Conservation (phyloP, 2,329 filamentous ascomycete genomes). For the Pestalotiopsis sp. region DNA sequence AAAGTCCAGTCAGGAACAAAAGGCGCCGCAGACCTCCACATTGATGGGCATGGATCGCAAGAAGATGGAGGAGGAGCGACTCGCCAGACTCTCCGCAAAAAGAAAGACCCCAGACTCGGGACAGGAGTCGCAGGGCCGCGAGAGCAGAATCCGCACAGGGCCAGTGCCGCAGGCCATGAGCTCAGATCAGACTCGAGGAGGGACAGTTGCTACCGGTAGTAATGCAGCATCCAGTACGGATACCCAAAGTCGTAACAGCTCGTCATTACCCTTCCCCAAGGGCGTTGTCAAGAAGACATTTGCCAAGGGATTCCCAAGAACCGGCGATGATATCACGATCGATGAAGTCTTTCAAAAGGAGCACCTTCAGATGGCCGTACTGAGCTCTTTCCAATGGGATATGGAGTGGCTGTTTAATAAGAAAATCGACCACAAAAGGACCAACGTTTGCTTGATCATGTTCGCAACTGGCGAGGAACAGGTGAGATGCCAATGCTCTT, state of each 20-base stretch:
- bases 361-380: conserved; percentile 73
- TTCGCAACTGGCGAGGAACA: conserved; percentile 56
- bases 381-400: conserved; percentile 90
- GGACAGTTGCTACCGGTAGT: not conserved
- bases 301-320: conserved; percentile 64
- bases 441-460: conserved; percentile 64
- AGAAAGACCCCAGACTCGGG: conserved; percentile 43
- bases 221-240: not conserved
- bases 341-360: conserved; percentile 82
- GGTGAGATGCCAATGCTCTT: conserved; percentile 40
- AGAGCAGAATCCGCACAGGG: conserved; percentile 21
- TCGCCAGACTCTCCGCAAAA: conserved; percentile 67
- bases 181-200: not conserved
- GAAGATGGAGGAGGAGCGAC: conserved; percentile 83
- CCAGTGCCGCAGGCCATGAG: not conserved
- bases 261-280: conserved; percentile 44
- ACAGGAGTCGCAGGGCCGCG: conserved; percentile 18
- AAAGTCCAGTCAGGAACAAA: not conserved
- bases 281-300: conserved; percentile 85
- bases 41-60: conserved; percentile 70
- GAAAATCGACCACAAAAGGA: conserved; percentile 66
- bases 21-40: conserved; percentile 6
- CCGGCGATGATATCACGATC: conserved; percentile 77
- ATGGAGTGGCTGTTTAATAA: conserved; percentile 71
- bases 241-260: not conserved